These are phyloP conservation scores for Apiotrichum sp. DNA, from an alignment of 1,284 basidiomycete species.

Conservation along the genomic window DNA sequence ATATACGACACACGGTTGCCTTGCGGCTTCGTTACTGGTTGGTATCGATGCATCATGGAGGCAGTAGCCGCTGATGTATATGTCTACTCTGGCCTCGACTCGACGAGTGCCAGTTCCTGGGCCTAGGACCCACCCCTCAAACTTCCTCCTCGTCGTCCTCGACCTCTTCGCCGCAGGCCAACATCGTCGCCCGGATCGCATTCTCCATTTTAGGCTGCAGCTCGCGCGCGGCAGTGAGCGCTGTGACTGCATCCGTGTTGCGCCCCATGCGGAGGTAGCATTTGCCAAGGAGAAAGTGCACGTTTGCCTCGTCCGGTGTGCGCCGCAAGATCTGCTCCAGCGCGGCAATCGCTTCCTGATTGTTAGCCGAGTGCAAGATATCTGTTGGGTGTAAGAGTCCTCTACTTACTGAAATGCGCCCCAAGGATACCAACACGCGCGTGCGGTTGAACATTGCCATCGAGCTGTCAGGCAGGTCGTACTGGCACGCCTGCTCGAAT, in stretches of 20 bases:
- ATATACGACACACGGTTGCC: no score
- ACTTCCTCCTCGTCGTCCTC: slow-evolving; percentile 49
- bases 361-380: no score
- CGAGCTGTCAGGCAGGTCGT: slow-evolving; percentile 63
- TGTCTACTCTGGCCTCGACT: no score
- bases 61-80: no score
- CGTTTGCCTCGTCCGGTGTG: slow-evolving; percentile 81
- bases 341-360: slow-evolving; percentile 68
- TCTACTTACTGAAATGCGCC: slow-evolving; percentile 67
- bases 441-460: slow-evolving; percentile 85
- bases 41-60: no score
- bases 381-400: no score
- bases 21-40: no score
- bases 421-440: slow-evolving; percentile 74
- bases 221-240: slow-evolving; percentile 81
- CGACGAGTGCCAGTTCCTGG: no score
- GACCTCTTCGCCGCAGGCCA: slow-evolving; percentile 48
- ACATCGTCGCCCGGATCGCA: slow-evolving; percentile 41
- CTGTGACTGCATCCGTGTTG: slow-evolving; percentile 68
- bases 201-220: slow-evolving; percentile 50
- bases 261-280: slow-evolving; percentile 73
- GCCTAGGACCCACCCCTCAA: not conserved
- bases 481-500: slow-evolving; percentile 70
- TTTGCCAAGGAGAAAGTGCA: slow-evolving; percentile 89
- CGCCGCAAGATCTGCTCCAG: slow-evolving; percentile 68